Conservation (phyloP, 2,329 filamentous ascomycete species). For the Fusarium chaquense region DNA sequence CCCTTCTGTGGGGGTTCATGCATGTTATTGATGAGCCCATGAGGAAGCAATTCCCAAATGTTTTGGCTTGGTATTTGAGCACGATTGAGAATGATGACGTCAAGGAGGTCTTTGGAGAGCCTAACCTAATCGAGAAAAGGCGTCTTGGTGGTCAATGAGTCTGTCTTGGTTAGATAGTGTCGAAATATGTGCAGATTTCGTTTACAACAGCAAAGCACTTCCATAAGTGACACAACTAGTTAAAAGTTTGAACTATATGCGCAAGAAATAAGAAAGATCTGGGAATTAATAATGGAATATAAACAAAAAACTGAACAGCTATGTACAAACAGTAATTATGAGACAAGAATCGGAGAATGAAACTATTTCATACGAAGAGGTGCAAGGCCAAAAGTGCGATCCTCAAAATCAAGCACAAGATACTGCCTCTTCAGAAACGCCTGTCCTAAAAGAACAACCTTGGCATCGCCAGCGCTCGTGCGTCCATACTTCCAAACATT, state of each 20-base stretch:
- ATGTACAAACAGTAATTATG: not conserved
- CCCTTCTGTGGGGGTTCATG: constrained; percentile 4
- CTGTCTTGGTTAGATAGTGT: not conserved
- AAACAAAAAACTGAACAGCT: too few relatives aligned
- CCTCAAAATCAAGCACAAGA: constrained; percentile 7
- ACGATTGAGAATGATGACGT: not conserved
- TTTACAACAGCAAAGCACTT: not conserved
- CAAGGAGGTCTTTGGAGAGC: constrained; percentile 2
- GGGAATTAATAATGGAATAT: not conserved
- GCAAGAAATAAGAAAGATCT: not conserved
- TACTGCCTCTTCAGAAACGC: constrained; percentile 6
- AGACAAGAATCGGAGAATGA: not conserved
- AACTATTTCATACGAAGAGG: not conserved
- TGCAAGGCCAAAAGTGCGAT: constrained; percentile 3
- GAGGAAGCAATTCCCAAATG: constrained; percentile 6
- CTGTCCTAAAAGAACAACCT: not conserved
- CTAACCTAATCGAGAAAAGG: not conserved
- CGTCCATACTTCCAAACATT: constrained; percentile 13
- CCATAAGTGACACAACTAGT: not conserved
- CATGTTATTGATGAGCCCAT: constrained; percentile 9
- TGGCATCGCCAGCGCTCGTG: not conserved
- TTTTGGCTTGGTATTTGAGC: not conserved
- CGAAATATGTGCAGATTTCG: not conserved
- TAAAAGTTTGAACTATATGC: not conserved
- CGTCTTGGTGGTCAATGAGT: not conserved